Evolutionary conservation across 352 stramenopile genomes (phyloP), one percentile per base, ranked within the genome.

Genomic region (Thalassiosira livingstoniorum): DNA sequence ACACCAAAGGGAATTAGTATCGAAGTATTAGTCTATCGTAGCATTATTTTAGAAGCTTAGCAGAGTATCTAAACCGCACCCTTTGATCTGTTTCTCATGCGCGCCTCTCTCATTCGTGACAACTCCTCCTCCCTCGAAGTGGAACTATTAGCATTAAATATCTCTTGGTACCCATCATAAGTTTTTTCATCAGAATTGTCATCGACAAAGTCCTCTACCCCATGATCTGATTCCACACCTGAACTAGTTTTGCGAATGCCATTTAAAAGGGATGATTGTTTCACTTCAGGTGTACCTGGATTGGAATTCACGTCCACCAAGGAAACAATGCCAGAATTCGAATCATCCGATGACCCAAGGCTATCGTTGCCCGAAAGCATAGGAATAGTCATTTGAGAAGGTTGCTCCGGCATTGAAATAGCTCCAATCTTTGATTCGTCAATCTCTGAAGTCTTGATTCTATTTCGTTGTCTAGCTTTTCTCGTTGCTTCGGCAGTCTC

Each of bases 111-210:
- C 90, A 94, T 94, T 11, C 57, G 55, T 11, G 85, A 29, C 32
- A 93, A 75, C 65, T 93, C 83, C 18, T 90, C 90, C 51, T 91
- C 80, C 76, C 87, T 76, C 4, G 73, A 86, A 5, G 43, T 42
- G 18, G 85, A 63, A 34, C 75, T 71, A 67, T 93, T 93, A 0
- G 87, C 85, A 57, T 80, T 62, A 57, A 87, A 66, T 54, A 94
- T 93, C n/a, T 63, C 83, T 75, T 91, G 81, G 70, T 94, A 94
- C 11, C 90, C 90, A 82, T 94, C 90, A 68, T 78, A 91, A 10
- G 88, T 92, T 25, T 82, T 92, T 79, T 93, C 90, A 60, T 88
- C 69, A 31, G 84, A 88, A 29, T 53, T 58, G 23, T 87, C 53
- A 21, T 78, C 77, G 23, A 67, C 45, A 37, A 57, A 15, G n/a